Evolutionary conservation across 495 filamentous ascomycete species (phyloP), one percentile per base, ranked within the genome.

Genomic region (Mytilinidion resinicola): DNA sequence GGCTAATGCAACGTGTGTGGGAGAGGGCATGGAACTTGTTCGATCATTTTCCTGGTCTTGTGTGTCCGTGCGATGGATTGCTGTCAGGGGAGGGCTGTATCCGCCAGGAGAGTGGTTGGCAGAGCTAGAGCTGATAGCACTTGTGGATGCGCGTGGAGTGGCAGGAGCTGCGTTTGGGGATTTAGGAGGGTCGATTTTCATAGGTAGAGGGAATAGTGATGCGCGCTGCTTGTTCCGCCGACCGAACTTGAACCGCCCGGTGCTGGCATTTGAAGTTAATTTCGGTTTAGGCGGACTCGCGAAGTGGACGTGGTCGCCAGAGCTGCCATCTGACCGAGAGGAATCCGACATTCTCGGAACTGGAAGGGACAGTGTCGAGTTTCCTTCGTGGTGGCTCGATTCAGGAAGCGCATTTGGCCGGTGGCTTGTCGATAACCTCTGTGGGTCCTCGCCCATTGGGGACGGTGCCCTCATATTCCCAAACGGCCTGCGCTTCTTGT

Each of bases 251-350:
- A 96, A 96, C 69, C 93, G 85, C 46, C 78, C 88, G 60, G 80
- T 85, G 21, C 81, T 82, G 12, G 79, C 83, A 34, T 81, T 81
- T n/a, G 82, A 73, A 79, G 82, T 55, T 39, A 39, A 46, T 7
- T 81, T 82, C 25, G 84, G 82, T 21, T 81, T 87, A 8, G 82
- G 83, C 4, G 81, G 84, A 38, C 80, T 82, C 43, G 80, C 78
- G 64, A 79, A 83, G 5, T 82, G 76, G 42, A 83, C 77, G 60
- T 82, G 86, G 35, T 95, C 90, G n/a, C 80, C 84, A 10, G 85
- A 84, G 70, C 91, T 95, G 30, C 83, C 85, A 68, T 96, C 91
- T 17, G 92, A 96, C 52, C 89, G 84, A 20, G 91, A 96, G 0
- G 93, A 96, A 59, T 96, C 93, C 4, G 93, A 96, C 21, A 89